phyloP scores from a whole-genome alignment of 1,284 basidiomycete species.

The Ustilago hordei region DNA sequence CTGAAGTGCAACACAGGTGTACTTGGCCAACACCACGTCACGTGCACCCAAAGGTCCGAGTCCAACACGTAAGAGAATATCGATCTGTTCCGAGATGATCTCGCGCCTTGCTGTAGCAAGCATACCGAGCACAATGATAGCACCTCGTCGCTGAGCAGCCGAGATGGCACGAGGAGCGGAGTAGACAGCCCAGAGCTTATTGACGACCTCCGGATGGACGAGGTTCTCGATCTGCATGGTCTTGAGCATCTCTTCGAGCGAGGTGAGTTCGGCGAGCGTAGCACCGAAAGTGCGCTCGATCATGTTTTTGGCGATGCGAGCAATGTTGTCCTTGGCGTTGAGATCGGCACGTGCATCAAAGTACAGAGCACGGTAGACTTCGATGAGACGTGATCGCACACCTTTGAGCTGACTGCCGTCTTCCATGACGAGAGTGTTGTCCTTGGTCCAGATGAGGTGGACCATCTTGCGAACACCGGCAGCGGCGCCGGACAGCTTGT shows the following conservation, averaged over 20 bases:
- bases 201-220: conserved; percentile 85
- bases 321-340: conserved; percentile 85
- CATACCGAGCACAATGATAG: conserved; percentile 96
- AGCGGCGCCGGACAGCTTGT: conserved; percentile 77
- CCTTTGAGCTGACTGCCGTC: conserved; percentile 86
- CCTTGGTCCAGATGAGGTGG: conserved; percentile 97
- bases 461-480: conserved; percentile 92
- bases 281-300: conserved; percentile 75
- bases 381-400: conserved; percentile 85
- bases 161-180: conserved; percentile 72
- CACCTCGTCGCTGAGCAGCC: conserved; percentile 85
- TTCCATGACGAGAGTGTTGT: conserved; percentile 85
- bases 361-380: conserved; percentile 89
- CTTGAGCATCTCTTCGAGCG: conserved; percentile 93
- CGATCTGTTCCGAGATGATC: conserved; percentile 88
- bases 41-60: conserved; percentile 79
- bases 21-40: conserved; percentile 89
- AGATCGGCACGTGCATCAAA: conserved; percentile 75
- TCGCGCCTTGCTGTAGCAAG: conserved; percentile 85
- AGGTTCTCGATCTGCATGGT: conserved; percentile 87
- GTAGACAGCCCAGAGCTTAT: conserved; percentile 95
- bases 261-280: conserved; percentile 93
- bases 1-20: conserved; percentile 92
- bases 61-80: conserved; percentile 87
- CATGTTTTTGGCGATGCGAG: conserved; percentile 97